These are phyloP conservation scores for Drechslerella dactyloides DNA, from an alignment of 2,329 filamentous ascomycete species.

Conservation along the genomic window DNA sequence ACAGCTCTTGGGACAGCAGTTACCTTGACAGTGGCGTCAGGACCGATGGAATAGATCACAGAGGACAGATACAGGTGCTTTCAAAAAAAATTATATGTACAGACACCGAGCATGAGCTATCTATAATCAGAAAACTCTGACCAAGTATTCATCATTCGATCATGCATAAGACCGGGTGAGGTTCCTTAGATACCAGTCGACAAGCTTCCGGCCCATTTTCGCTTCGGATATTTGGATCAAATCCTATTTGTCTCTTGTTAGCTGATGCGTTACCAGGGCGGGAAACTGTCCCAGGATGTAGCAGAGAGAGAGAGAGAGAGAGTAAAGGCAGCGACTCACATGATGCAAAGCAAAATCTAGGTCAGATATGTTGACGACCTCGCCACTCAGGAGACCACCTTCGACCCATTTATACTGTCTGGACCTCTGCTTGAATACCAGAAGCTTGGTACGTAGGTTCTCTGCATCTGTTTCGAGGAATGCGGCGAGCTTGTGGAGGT, in stretches of 20 bases:
- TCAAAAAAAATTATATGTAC: constrained; percentile 13
- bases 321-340: constrained; percentile 64
- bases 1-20: too few relatives aligned
- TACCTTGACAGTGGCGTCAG: too few relatives aligned
- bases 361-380: constrained; percentile 90
- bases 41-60: not conserved
- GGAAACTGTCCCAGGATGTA: not conserved
- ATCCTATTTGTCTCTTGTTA: constrained; percentile 66
- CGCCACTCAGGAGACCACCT: constrained; percentile 86
- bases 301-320: constrained; percentile 52
- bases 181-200: constrained; percentile 99
- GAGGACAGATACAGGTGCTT: not conserved
- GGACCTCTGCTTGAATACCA: constrained; percentile 98
- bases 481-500: constrained; percentile 94
- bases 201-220: constrained; percentile 94
- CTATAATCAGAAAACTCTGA: too few relatives aligned
- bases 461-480: constrained; percentile 98
- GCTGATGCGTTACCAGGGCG: too few relatives aligned
- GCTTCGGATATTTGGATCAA: constrained; percentile 98
- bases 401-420: constrained; percentile 95
- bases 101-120: not conserved
- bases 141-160: too few relatives aligned
- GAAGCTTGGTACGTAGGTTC: constrained; percentile 87
- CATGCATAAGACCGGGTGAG: constrained; percentile 79
- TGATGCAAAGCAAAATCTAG: constrained; percentile 97